phyloP scores from a whole-genome alignment of 345 rosid genomes.

The Boechera retrofracta region DNA sequence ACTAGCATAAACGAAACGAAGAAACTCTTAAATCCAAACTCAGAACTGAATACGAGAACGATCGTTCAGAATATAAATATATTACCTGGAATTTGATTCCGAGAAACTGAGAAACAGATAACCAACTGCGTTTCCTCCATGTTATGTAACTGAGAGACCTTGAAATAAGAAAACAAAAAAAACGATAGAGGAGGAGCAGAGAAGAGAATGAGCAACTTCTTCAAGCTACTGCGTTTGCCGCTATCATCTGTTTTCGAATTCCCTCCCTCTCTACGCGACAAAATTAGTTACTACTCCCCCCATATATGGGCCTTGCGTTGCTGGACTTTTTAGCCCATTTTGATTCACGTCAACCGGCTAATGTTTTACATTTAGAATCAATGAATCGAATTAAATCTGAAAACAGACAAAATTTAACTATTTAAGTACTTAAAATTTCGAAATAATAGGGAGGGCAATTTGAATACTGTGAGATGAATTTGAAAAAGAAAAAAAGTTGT shows the following conservation, averaged over 20 bases:
- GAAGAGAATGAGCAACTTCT: neutral
- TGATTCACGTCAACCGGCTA: neutral
- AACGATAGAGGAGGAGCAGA: neutral
- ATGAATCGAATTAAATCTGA: too few relatives aligned
- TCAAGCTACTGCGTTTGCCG: neutral
- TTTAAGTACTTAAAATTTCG: too few relatives aligned
- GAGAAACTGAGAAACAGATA: slow-evolving; percentile 8
- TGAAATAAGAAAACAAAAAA: neutral
- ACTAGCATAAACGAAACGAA: neutral
- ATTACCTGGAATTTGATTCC: slow-evolving; percentile 3
- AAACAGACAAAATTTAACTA: too few relatives aligned
- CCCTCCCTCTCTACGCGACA: neutral
- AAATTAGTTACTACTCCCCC: neutral
- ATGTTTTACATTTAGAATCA: neutral
- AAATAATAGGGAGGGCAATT: too few relatives aligned
- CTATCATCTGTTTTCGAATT: neutral
- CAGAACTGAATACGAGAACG: neutral
- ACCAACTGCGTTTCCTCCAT: neutral
- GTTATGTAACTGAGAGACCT: neutral
- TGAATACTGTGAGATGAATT: too few relatives aligned
- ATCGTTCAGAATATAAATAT: neutral
- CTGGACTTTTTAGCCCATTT: neutral
- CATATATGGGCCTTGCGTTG: neutral
- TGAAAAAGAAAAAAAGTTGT: too few relatives aligned
- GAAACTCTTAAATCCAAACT: neutral